Evolutionary conservation across 2,329 filamentous ascomycete genomes (phyloP), one percentile per base, ranked within the genome.

Genomic region (Talaromyces rugulosus): DNA sequence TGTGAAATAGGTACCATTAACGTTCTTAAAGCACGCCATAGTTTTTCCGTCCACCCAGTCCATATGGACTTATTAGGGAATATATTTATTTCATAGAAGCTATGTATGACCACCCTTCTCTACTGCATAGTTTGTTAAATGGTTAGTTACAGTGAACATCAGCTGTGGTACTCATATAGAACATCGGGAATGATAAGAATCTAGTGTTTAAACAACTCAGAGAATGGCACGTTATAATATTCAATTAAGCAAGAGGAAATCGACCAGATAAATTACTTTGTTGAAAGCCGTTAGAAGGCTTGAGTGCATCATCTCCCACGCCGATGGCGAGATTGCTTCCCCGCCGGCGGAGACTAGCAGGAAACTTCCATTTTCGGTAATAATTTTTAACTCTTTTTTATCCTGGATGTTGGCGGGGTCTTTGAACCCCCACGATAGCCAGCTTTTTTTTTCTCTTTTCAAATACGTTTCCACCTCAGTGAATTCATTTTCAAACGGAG

Each of bases 251-350:
- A 36, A 36, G 34, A 12, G 34, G 34, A 36, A 1, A 4, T 5
- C 34, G 12, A 6, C n/a, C 40, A 5, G 14, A 18, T 18, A 44
- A 44, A n/a, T 1, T 23, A 7, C 40, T 3, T 6, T 44, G 40
- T 44, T 44, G 5, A 18, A 44, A 44, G 2, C 16, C 9, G 42
- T 12, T 9, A 7, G 42, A 47, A 18, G 18, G 7, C 42, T 4
- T 12, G 36, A 57, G 11, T 57, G 55, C 55, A 57, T 57, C 55
- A 57, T 57, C 40, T 33, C 31, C 31, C 55, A 18, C 14, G 7
- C 27, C 12, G 40, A 57, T 57, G 55, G 16, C 55, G 55, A 57
- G 40, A 27, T 57, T 47, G 44, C 44, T 47, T 47, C 44, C 44
- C 44, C 44, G 44, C 44, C 8, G 9, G 42, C 42, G 44, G 18